These are phyloP conservation scores for Maudiozyma serrabonitensis DNA, from an alignment of 805 yeast species.

Conservation along the genomic window DNA sequence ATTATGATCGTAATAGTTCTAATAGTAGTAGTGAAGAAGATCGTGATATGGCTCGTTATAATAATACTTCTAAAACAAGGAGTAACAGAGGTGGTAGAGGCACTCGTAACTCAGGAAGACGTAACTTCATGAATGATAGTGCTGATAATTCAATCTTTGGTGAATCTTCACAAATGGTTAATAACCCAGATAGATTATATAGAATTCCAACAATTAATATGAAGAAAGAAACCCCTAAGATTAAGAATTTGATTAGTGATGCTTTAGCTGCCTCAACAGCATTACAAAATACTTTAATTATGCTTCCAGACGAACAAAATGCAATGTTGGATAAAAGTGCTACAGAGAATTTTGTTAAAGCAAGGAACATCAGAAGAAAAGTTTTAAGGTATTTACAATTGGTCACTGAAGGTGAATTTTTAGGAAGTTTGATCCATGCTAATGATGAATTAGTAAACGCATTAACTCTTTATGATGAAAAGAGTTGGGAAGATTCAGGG, in stretches of 20 bases:
- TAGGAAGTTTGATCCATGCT: conserved; percentile 82
- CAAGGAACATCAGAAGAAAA: conserved; percentile 65
- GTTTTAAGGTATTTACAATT: conserved; percentile 75
- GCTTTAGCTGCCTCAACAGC: conserved; percentile 67
- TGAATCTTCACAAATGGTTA: conserved; percentile 18
- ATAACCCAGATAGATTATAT: conserved; percentile 28
- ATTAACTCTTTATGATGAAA: conserved; percentile 56
- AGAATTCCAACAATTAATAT: conserved; percentile 62
- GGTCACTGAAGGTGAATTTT: conserved; percentile 72
- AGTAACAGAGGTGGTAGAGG: not conserved
- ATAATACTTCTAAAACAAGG: not conserved
- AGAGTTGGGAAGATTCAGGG: conserved; percentile 36
- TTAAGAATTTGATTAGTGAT: conserved; percentile 58
- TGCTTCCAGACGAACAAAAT: conserved; percentile 36
- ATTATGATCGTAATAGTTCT: not conserved
- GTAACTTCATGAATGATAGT: conserved; percentile 41
- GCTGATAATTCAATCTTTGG: conserved; percentile 37
- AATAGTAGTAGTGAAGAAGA: not conserved
- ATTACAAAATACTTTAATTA: conserved; percentile 48
- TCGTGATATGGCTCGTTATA: not conserved
- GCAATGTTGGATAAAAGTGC: conserved; percentile 58
- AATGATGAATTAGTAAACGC: conserved; percentile 82
- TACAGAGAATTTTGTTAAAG: conserved; percentile 59
- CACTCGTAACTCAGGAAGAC: conserved; percentile 14
- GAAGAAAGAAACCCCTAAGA: conserved; percentile 62